phyloP scores from a whole-genome alignment of 2,329 filamentous ascomycete species.

The Setomelanomma holmii region DNA sequence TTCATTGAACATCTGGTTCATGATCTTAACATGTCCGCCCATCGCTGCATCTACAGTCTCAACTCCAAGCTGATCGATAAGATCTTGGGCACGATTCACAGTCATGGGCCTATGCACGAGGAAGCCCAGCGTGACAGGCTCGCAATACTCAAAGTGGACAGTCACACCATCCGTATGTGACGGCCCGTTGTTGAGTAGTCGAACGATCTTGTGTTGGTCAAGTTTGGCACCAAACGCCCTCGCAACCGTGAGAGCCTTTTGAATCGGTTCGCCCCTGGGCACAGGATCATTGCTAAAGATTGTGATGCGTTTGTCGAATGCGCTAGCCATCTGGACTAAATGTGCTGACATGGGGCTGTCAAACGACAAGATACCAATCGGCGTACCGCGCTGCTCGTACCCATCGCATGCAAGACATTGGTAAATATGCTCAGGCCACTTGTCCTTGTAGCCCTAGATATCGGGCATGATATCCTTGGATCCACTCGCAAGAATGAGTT shows the following conservation, averaged over 20 bases:
- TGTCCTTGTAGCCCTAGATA: slow-evolving; percentile 61
- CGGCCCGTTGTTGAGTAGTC: slow-evolving; percentile 36
- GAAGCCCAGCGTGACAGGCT: slow-evolving; percentile 34
- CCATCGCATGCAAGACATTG: slow-evolving; percentile 69
- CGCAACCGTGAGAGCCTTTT: slow-evolving; percentile 26
- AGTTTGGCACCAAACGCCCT: slow-evolving; percentile 31
- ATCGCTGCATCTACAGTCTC: slow-evolving; percentile 49
- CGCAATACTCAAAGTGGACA: slow-evolving; percentile 35
- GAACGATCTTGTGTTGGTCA: slow-evolving; percentile 32
- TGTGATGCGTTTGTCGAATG: slow-evolving; percentile 35
- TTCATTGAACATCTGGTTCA: slow-evolving; percentile 55
- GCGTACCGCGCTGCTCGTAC: slow-evolving; percentile 61
- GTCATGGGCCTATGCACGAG: slow-evolving; percentile 35
- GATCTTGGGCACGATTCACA: slow-evolving; percentile 38
- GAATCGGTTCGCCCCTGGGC: slow-evolving; percentile 14
- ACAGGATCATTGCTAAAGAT: slow-evolving; percentile 36
- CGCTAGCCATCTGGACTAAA: slow-evolving; percentile 31
- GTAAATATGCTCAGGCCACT: slow-evolving; percentile 58
- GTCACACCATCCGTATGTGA: slow-evolving; percentile 35
- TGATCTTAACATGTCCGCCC: slow-evolving; percentile 53
- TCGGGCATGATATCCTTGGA: slow-evolving; percentile 59
- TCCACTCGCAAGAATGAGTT: slow-evolving; percentile 64
- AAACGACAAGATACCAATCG: slow-evolving; percentile 37
- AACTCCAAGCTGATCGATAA: slow-evolving; percentile 39
- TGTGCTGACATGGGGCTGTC: slow-evolving; percentile 30